Evolutionary conservation across 441 rosid species (phyloP).

Genomic region (Pelargonium citronellum): DNA sequence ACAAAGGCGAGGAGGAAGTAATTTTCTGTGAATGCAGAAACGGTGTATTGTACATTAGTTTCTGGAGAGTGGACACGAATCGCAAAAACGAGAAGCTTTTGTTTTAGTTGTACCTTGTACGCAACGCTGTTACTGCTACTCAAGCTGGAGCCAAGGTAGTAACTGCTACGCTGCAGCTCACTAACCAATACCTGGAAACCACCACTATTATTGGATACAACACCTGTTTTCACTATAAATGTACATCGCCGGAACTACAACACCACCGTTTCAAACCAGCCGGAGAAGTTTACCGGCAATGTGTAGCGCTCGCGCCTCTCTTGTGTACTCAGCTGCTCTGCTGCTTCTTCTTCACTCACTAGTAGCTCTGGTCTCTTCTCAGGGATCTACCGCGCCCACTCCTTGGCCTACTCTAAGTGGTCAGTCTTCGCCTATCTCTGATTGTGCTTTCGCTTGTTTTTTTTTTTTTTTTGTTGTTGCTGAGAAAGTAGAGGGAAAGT

Average conservation of each 20-base stretch:
- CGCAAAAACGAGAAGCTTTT: no score
- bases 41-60: no score
- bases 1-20: no score
- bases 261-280: constrained; percentile 16
- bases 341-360: constrained; percentile 28
- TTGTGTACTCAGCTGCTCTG: constrained; percentile 28
- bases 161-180: no score
- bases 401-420: constrained; percentile 60
- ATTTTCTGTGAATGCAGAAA: no score
- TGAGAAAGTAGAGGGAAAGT: constrained; percentile 10
- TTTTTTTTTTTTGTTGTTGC: neutral
- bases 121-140: no score
- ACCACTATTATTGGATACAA: no score
- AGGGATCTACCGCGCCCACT: constrained; percentile 42
- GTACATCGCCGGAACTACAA: constrained; percentile 18
- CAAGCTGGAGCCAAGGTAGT: no score
- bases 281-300: constrained; percentile 31
- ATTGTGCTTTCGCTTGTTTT: constrained; percentile 10
- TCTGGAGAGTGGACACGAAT: no score
- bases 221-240: no score
- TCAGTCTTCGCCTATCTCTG: constrained; percentile 16
- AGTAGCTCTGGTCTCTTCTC: constrained; percentile 49
- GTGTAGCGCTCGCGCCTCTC: constrained; percentile 29
- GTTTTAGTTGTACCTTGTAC: no score
- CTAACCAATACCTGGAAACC: no score